Evolutionary conservation across 257 asterid species (phyloP).

Genomic region (Fraxinus americana): DNA sequence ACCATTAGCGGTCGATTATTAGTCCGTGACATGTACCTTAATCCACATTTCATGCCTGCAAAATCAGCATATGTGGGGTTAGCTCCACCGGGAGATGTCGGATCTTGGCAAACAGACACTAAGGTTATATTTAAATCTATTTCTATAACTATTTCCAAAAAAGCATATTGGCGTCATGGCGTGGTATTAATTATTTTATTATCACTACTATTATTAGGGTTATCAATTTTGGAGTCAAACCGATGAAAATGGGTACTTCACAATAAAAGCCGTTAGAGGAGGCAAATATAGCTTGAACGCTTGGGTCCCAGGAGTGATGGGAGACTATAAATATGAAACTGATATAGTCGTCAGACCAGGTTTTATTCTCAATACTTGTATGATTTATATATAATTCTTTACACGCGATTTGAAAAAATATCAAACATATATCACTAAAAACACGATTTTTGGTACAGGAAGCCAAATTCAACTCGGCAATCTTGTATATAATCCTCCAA

Average conservation of each 20-base stretch:
- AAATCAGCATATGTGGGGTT: constrained; percentile 64
- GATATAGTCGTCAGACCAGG: constrained; percentile 45
- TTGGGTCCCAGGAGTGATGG: constrained; percentile 69
- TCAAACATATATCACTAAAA: not conserved
- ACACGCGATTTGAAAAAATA: not conserved
- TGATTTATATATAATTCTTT: not conserved
- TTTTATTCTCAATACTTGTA: not conserved
- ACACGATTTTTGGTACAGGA: constrained; percentile 22
- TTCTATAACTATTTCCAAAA: not conserved
- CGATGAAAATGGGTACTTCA: constrained; percentile 48
- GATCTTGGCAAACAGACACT: constrained; percentile 74
- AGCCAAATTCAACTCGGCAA: constrained; percentile 25
- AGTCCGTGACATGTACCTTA: constrained; percentile 52
- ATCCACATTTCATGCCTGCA: constrained; percentile 32
- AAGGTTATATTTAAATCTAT: constrained; percentile 37
- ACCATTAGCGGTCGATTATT: constrained; percentile 57
- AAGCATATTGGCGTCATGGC: too few relatives aligned
- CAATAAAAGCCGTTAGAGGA: constrained; percentile 35
- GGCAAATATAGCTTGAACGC: constrained; percentile 58
- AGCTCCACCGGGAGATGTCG: constrained; percentile 64
- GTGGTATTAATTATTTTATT: not conserved
- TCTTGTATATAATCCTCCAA: constrained; percentile 46
- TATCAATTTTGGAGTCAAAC: constrained; percentile 77
- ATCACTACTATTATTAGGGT: constrained; percentile 36
- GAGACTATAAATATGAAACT: constrained; percentile 46